Evolutionary conservation across 306 rosid genomes (phyloP).

Genomic region (Cajanus cajan): DNA sequence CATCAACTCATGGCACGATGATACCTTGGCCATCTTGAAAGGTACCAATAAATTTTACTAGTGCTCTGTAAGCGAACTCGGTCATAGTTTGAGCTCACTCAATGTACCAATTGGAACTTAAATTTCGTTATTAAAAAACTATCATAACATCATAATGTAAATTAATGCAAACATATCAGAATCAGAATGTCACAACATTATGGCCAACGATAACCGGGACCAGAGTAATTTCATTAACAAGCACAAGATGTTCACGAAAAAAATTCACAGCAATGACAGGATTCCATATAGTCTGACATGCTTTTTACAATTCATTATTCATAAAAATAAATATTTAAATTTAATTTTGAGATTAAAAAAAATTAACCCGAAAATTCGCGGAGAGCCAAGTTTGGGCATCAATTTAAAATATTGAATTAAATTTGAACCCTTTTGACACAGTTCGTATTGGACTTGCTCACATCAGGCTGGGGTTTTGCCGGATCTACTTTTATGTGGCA

Average conservation of each 20-base stretch:
- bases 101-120: background rate
- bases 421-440: too few relatives aligned
- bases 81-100: background rate
- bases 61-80: background rate
- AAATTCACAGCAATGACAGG: constrained; percentile 5
- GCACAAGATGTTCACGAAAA: background rate
- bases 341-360: too few relatives aligned
- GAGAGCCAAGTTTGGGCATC: too few relatives aligned
- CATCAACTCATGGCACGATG: background rate
- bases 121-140: background rate
- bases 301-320: constrained; percentile 38
- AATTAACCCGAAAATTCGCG: too few relatives aligned
- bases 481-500: too few relatives aligned
- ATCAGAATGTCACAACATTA: background rate
- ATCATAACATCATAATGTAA: background rate
- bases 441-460: too few relatives aligned
- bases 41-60: background rate
- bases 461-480: too few relatives aligned
- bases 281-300: constrained; percentile 26
- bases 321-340: too few relatives aligned
- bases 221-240: background rate
- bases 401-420: too few relatives aligned
- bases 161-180: background rate
- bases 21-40: background rate
- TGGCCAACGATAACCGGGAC: background rate